Base-by-base conservation (phyloP, 1,284 basidiomycete genomes). In the Boletus semigastroideus region DNA sequence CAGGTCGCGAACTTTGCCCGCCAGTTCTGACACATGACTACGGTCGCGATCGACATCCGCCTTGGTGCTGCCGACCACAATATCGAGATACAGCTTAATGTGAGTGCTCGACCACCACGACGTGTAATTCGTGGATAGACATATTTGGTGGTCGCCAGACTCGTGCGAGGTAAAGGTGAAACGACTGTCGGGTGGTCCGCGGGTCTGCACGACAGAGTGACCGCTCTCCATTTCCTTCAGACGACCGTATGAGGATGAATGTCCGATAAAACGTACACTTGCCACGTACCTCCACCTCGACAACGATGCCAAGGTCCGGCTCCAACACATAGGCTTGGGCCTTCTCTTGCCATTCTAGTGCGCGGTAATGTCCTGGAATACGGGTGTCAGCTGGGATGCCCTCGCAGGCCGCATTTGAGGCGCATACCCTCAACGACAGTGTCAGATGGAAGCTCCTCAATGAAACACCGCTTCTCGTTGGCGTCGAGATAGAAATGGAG, bases 141-240 rank as follows among this genome's bases (percentile, higher is more conserved):
- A 99, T 68, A 99, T 97, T 51, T 91, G 86, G 74, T 99, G 97
- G 76, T 98, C 95, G 49, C 95, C 96, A 51, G 94, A 82, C 58
- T 96, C 93, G 72, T 98, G 93, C 3, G 94, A 95, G 17, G 96
- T 97, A 68, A 99, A 99, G 0, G 96, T 98, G 74, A 99, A 99
- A 57, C 86, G 86, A 44, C 96, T 91, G 51, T 97, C 90, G 8
- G 86, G 78, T 7, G 94, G 90, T 1, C 96, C 97, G 16, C 86
- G 86, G 3, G 94, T 94, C 62, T 90, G 89, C 38, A 94, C 93
- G 28, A 96, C 89, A 46, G 77, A 72, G 61, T 92, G 85, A 4
- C 80, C 80, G 3, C 78, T 84, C 42, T 88, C 85, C 55, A 90
- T 79, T 75, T 94, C 92, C 92, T 94, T 63, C 42, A 34, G 40